Evolutionary conservation across 345 rosid genomes (phyloP).

Genomic region (Gossypium ekmanianum): DNA sequence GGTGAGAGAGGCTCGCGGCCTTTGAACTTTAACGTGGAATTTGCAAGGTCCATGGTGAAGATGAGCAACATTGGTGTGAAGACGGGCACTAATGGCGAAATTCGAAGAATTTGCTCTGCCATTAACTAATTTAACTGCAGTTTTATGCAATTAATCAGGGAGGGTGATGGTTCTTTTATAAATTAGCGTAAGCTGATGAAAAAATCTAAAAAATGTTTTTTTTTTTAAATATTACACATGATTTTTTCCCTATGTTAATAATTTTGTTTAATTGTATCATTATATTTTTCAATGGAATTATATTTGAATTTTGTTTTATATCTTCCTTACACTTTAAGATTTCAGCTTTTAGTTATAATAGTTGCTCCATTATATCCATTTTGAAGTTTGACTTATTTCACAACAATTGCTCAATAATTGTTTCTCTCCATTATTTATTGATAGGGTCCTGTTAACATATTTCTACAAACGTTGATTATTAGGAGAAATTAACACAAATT

Average conservation of each 20-base stretch:
- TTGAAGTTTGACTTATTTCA: no score
- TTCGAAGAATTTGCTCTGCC: background rate
- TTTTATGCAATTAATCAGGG: background rate
- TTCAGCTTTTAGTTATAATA: no score
- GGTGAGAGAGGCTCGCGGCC: background rate
- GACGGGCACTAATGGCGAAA: background rate
- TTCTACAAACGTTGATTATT: no score
- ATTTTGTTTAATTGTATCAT: background rate
- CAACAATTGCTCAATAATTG: no score
- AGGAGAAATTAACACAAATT: no score
- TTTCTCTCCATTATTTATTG: no score
- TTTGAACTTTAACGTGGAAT: background rate
- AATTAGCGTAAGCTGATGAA: background rate
- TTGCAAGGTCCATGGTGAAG: slow-evolving; percentile 10
- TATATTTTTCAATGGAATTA: background rate
- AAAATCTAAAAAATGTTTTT: no score
- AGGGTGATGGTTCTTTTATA: background rate
- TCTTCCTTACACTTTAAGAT: background rate
- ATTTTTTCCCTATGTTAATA: background rate
- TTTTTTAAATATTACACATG: no score
- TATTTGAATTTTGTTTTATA: background rate
- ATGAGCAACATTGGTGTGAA: slow-evolving; percentile 5
- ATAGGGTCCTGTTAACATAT: no score
- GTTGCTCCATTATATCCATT: no score
- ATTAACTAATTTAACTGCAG: background rate